Evolutionary conservation across 768 basidiomycete species (phyloP), one percentile per base, ranked within the genome.

Genomic region (Kwoniella mangroviensis): DNA sequence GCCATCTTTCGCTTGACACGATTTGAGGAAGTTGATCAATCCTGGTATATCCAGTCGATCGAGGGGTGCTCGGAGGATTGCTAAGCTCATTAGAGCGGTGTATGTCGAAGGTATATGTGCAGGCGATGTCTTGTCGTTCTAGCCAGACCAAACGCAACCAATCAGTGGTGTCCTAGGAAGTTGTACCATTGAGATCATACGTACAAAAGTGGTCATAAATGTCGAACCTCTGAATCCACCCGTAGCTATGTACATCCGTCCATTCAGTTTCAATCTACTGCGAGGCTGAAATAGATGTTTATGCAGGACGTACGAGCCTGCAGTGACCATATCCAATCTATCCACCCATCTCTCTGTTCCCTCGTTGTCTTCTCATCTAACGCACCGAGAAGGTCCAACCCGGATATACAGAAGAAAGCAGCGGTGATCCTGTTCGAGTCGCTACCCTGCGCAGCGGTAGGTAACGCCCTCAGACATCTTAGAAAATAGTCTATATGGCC

Each of bases 51-150:
- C 88, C 24, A 99, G 84, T 65, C 84, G 85, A 42, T 87, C 82
- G 75, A 95, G 90, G 73, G 92, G 89, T 77, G 97, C 96, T n/a
- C 91, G 87, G 26, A 99, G 86, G 71, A 97, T 90, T 0, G 91
- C 88, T 12, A 99, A 89, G 0, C 88, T 87, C 4, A 97, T 84
- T 12, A 99, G 81, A 0, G 94, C 93, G 1, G 94, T 93, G 78
- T 98, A 99, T 9, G 95, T 94, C 87, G 94, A 92, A 65, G 97
- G 93, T 17, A 98, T 85, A 81, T 98, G 91, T 0, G 92, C 91
- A 19, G 87, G 86, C 63, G 70, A 72, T 74, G 75, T 73, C 24
- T 67, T 51, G 4, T 54, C 57, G 40, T 72, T 71, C 75, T 78
- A 17, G 0, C 0, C 12, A n/a, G 28, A 19, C 10, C 56, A 41